Percentiles rank a stretch among this genome's conserved stretches.
phyloP scores from a whole-genome alignment of 257 asterid genomes.

The Plectranthus barbatus region DNA sequence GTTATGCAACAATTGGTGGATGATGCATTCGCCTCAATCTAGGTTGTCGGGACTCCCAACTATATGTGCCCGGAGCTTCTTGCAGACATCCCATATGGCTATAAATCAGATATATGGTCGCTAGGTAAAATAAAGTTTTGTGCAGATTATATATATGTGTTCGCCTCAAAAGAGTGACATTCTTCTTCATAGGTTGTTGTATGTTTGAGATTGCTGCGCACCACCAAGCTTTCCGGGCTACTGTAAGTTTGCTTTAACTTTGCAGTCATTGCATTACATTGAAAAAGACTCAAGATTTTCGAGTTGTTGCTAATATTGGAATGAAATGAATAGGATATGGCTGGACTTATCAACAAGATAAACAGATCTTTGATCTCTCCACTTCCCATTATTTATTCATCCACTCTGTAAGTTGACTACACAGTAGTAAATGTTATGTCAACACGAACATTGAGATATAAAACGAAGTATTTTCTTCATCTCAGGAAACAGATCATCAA shows the following conservation, averaged over 20 bases:
- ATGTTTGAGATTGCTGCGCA: conserved; percentile 96
- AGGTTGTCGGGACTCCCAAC: conserved; percentile 83
- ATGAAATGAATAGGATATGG: conserved; percentile 61
- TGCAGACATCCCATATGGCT: conserved; percentile 77
- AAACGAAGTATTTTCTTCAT: conserved; percentile 6
- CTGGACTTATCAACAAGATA: conserved; percentile 89
- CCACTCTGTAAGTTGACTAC: conserved; percentile 58
- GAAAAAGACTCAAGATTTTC: background rate
- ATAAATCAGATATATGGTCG: conserved; percentile 95
- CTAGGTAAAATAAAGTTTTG: conserved; percentile 46
- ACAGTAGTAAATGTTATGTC: background rate
- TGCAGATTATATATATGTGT: background rate
- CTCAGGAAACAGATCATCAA: conserved; percentile 88
- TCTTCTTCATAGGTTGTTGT: conserved; percentile 62
- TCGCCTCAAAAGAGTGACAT: background rate
- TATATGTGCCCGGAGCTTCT: conserved; percentile 98
- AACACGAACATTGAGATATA: background rate
- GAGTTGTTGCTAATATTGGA: conserved; percentile 6
- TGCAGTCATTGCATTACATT: background rate
- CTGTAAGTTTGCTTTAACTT: conserved; percentile 43
- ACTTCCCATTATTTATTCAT: conserved; percentile 78
- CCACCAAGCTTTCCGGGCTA: conserved; percentile 79
- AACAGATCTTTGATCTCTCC: conserved; percentile 80
- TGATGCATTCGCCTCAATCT: conserved; percentile 14
- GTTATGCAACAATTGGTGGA: background rate